Percentiles rank a stretch among this genome's conserved stretches.
Conservation (phyloP, 2,329 filamentous ascomycete genomes). For the Arthrobotrys musiformis region DNA sequence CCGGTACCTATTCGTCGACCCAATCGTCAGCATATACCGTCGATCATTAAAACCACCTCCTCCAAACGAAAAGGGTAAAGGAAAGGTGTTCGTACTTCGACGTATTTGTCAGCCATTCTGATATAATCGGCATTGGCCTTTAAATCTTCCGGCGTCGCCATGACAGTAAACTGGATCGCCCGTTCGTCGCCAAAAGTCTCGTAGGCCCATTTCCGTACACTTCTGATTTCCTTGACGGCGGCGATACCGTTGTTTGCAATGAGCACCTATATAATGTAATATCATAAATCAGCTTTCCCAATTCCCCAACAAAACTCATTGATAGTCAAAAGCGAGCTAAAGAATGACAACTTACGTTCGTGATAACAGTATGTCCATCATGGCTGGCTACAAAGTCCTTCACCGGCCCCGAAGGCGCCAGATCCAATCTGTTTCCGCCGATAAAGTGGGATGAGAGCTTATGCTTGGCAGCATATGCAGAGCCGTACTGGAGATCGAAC, state of each 20-base stretch:
- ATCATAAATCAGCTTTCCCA: background rate
- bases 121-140: conserved; percentile 99
- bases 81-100: conserved; percentile 71
- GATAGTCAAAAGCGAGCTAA: background rate
- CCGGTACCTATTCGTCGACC: conserved; percentile 75
- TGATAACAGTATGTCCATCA: conserved; percentile 97
- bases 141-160: conserved; percentile 98
- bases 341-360: conserved; percentile 75
- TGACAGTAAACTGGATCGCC: conserved; percentile 98
- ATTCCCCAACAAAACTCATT: background rate
- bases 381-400: conserved; percentile 94
- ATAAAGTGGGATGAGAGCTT: conserved; percentile 93
- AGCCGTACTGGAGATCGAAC: conserved; percentile 65
- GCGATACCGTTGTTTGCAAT: conserved; percentile 99
- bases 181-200: conserved; percentile 98
- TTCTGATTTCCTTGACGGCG: conserved; percentile 98
- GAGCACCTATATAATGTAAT: conserved; percentile 74
- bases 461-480: conserved; percentile 81
- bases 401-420: conserved; percentile 83
- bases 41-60: background rate
- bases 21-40: conserved; percentile 1
- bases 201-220: conserved; percentile 99
- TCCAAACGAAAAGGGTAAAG: background rate
- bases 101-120: conserved; percentile 99
- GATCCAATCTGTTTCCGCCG: conserved; percentile 86